These are phyloP conservation scores for Papilionanthe hybrid DNA, from an alignment of 116 monocot genomes.

Conservation along the genomic window DNA sequence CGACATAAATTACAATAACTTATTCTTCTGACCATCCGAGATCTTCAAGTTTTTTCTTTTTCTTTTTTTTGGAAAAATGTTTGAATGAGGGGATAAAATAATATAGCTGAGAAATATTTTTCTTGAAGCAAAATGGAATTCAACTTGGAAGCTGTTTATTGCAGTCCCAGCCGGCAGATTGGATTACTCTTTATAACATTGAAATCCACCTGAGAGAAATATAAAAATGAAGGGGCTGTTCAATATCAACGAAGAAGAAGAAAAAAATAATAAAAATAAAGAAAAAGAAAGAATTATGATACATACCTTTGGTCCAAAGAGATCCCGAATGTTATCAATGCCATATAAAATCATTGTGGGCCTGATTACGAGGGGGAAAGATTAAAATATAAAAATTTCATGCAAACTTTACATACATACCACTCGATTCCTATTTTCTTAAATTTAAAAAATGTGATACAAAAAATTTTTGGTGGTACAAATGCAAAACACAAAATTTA, in stretches of 20 bases:
- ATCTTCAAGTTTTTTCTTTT: no score
- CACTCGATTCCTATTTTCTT: no score
- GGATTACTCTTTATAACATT: conserved; percentile 69
- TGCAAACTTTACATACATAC: no score
- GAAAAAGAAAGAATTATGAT: background rate
- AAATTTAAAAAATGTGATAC: no score
- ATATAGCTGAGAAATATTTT: no score
- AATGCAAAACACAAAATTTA: no score
- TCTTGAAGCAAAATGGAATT: no score
- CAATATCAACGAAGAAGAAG: background rate
- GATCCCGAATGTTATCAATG: conserved; percentile 90
- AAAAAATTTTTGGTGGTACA: no score
- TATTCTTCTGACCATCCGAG: no score
- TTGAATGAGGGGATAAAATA: no score
- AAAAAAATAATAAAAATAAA: background rate
- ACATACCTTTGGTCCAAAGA: conserved; percentile 93
- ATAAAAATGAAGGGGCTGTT: background rate
- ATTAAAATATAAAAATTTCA: background rate
- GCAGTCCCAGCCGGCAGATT: conserved; percentile 73
- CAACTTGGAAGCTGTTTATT: conserved; percentile 5
- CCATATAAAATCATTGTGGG: conserved; percentile 97
- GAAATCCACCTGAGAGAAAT: conserved; percentile 66
- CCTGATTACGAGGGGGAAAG: conserved; percentile 27
- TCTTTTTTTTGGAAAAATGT: no score
- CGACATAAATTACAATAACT: no score